Evolutionary conservation across 305 asterid genomes (phyloP).

Genomic region (Solanum hybrid): DNA sequence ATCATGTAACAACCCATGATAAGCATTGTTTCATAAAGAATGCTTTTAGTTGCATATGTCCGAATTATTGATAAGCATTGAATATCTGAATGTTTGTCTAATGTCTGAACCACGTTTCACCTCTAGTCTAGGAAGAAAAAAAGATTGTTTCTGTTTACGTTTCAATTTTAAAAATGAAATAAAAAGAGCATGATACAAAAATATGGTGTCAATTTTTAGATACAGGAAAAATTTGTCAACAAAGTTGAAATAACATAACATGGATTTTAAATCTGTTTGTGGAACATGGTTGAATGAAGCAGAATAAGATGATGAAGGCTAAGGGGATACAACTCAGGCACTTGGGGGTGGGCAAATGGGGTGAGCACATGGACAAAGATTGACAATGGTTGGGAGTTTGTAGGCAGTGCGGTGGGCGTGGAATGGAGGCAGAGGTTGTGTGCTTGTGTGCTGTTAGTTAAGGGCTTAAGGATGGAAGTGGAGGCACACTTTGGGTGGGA

Average conservation of each 20-base stretch:
- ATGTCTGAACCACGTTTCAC: background rate
- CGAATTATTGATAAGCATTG: background rate
- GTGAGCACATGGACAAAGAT: background rate
- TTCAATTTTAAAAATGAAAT: background rate
- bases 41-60: background rate
- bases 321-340: background rate
- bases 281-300: background rate
- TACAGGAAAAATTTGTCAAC: background rate
- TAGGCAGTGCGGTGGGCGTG: background rate
- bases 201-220: background rate
- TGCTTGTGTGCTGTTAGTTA: background rate
- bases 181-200: background rate
- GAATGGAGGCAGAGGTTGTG: background rate
- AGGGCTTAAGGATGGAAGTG: background rate
- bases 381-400: background rate
- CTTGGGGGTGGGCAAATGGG: background rate
- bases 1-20: background rate
- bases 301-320: background rate
- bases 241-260: background rate
- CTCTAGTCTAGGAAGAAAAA: background rate
- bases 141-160: background rate
- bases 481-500: background rate
- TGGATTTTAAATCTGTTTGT: background rate
- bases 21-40: background rate
- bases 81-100: background rate